Evolutionary conservation across 306 rosid species (phyloP).

Genomic region (Quercus alba): DNA sequence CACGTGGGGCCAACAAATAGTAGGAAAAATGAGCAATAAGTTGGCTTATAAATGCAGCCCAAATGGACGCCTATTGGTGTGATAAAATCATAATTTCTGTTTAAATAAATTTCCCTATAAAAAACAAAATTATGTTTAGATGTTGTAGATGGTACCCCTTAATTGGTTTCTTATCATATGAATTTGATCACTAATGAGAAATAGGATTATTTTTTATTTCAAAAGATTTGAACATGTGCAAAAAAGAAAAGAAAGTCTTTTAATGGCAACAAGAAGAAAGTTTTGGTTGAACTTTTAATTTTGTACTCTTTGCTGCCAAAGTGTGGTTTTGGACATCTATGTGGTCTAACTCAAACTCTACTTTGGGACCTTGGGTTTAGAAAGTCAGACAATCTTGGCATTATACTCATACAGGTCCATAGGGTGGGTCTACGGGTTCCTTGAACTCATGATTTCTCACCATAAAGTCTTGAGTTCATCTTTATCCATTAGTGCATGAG

Average conservation of each 20-base stretch:
- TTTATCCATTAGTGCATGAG: too few relatives aligned
- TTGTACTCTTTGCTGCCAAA: neutral
- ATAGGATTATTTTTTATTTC: neutral
- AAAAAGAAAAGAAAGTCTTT: neutral
- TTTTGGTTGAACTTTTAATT: neutral
- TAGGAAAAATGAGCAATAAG: too few relatives aligned
- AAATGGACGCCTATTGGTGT: neutral
- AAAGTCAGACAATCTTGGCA: neutral
- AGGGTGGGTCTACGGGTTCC: too few relatives aligned
- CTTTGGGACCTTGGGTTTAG: neutral
- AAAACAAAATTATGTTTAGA: too few relatives aligned
- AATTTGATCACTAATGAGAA: neutral
- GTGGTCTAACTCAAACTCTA: neutral
- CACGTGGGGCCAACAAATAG: too few relatives aligned
- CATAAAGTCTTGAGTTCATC: too few relatives aligned
- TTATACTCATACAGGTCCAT: neutral
- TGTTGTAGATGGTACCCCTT: neutral
- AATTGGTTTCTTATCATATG: neutral
- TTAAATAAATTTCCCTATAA: too few relatives aligned
- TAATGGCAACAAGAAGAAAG: neutral
- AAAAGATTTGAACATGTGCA: neutral
- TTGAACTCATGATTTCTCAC: too few relatives aligned
- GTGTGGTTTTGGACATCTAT: neutral
- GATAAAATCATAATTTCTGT: neutral
- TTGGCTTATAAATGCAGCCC: too few relatives aligned